Percentiles rank a stretch among this genome's conserved stretches.
Evolutionary conservation across 2,329 filamentous ascomycete genomes (phyloP).

Genomic region (Ceratocystis variospora): DNA sequence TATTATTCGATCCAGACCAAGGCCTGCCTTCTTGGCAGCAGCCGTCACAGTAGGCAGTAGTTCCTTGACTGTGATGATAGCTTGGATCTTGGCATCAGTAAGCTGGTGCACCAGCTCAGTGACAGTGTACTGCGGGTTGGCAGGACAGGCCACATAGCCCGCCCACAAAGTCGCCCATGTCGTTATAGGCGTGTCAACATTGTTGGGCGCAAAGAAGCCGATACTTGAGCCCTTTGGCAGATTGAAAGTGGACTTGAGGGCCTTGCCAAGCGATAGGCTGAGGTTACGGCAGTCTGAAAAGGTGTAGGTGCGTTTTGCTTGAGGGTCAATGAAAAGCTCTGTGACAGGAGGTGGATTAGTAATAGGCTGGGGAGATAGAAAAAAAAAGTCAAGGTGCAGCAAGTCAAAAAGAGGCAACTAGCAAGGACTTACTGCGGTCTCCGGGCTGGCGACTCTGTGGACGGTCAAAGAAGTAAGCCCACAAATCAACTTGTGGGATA

Average conservation of each 20-base stretch:
- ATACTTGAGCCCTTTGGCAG: constrained; percentile 79
- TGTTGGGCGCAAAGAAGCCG: constrained; percentile 71
- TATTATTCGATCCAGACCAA: constrained; percentile 58
- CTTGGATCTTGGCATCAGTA: constrained; percentile 60
- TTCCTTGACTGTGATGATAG: constrained; percentile 57
- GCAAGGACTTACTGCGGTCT: constrained; percentile 48
- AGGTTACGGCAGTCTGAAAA: constrained; percentile 51
- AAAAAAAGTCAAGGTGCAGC: background rate
- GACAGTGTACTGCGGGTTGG: constrained; percentile 74
- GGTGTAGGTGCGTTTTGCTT: constrained; percentile 55
- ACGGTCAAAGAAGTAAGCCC: constrained; percentile 62
- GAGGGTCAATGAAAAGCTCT: constrained; percentile 69
- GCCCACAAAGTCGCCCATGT: constrained; percentile 74
- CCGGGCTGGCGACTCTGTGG: constrained; percentile 52
- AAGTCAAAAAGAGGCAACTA: background rate
- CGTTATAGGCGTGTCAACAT: constrained; percentile 64
- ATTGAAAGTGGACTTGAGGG: constrained; percentile 56
- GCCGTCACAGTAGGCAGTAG: constrained; percentile 50
- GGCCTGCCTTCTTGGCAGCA: constrained; percentile 55
- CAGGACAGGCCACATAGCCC: constrained; percentile 68
- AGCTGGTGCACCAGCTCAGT: constrained; percentile 78
- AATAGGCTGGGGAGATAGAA: background rate
- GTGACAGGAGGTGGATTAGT: constrained; percentile 16
- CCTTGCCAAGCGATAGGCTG: constrained; percentile 65
- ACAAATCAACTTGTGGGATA: constrained; percentile 65